A percentile compares a stretch with the other conserved stretches of the same genome.
Conservation (phyloP, 345 rosid genomes). For the Capsella bursapastoris region DNA sequence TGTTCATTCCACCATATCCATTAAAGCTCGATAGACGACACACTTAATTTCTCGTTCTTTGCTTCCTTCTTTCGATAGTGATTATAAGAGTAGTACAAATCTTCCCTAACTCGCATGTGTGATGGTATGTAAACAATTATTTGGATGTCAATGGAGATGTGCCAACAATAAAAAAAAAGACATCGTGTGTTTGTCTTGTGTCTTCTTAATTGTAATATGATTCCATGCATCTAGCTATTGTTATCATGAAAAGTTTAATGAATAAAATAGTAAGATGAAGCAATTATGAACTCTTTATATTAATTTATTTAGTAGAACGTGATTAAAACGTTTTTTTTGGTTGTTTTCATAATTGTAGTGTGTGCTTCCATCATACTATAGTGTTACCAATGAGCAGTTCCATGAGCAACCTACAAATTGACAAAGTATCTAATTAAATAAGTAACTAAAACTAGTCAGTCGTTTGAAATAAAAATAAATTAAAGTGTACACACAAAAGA, state of each 20-base stretch:
- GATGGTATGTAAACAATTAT: background rate
- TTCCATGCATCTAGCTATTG: background rate
- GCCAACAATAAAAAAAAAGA: background rate
- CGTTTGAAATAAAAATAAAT: too few relatives aligned
- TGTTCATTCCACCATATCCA: too few relatives aligned
- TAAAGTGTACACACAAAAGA: too few relatives aligned
- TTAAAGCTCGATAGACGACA: background rate
- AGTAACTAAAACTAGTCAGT: too few relatives aligned
- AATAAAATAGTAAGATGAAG: slow-evolving; percentile 5
- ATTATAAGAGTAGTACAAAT: background rate
- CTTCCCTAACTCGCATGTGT: background rate
- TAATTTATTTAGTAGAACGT: background rate
- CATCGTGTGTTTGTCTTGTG: background rate
- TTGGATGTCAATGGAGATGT: background rate
- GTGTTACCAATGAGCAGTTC: too few relatives aligned
- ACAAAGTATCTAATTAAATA: too few relatives aligned
- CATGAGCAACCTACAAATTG: too few relatives aligned
- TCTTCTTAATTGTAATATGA: background rate
- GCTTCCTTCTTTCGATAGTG: background rate
- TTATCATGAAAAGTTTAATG: background rate
- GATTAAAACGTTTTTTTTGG: background rate
- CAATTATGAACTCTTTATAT: background rate
- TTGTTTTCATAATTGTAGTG: too few relatives aligned
- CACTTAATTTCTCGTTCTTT: background rate
- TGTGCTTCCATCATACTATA: too few relatives aligned